These are phyloP conservation scores for Spencermartinsiella europaea DNA, from an alignment of 805 yeast genomes.

Conservation along the genomic window DNA sequence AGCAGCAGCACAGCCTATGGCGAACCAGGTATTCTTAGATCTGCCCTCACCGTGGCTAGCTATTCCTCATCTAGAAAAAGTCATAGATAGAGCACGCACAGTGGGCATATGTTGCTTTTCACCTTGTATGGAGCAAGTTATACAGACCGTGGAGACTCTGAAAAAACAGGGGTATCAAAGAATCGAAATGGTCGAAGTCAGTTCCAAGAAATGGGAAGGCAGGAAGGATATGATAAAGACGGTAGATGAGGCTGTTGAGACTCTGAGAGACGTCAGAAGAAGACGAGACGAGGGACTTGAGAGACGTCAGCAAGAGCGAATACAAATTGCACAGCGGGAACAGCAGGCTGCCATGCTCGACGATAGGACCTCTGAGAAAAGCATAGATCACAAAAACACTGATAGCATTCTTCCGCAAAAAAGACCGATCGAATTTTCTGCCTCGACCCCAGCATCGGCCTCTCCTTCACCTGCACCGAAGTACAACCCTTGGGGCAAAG, in stretches of 20 bases:
- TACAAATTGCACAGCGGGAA: slow-evolving; percentile 10
- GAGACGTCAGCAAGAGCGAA: slow-evolving; percentile 20
- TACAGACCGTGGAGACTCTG: slow-evolving; percentile 72
- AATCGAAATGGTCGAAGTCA: slow-evolving; percentile 89
- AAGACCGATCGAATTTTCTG: not conserved
- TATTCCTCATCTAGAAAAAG: slow-evolving; percentile 63
- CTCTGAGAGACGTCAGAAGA: slow-evolving; percentile 72
- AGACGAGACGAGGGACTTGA: slow-evolving; percentile 52
- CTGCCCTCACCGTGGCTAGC: slow-evolving; percentile 98
- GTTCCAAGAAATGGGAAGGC: slow-evolving; percentile 82
- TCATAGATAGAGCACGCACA: slow-evolving; percentile 46
- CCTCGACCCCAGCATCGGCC: not conserved
- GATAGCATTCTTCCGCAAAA: slow-evolving; percentile 16
- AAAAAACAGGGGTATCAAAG: slow-evolving; percentile 74
- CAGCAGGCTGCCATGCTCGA: slow-evolving; percentile 6
- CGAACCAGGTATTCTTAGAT: slow-evolving; percentile 79
- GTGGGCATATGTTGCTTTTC: slow-evolving; percentile 90
- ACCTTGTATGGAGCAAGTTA: slow-evolving; percentile 97
- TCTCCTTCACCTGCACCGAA: not conserved
- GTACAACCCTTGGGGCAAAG: slow-evolving; percentile 91
- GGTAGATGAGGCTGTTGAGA: slow-evolving; percentile 70
- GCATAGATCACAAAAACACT: slow-evolving; percentile 14
- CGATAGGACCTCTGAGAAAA: not conserved
- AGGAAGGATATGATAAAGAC: slow-evolving; percentile 82
- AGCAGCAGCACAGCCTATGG: slow-evolving; percentile 39